Evolutionary conservation across 2,329 filamentous ascomycete genomes (phyloP), one percentile per base, ranked within the genome.

Genomic region (Dactylellina haptotyla): DNA sequence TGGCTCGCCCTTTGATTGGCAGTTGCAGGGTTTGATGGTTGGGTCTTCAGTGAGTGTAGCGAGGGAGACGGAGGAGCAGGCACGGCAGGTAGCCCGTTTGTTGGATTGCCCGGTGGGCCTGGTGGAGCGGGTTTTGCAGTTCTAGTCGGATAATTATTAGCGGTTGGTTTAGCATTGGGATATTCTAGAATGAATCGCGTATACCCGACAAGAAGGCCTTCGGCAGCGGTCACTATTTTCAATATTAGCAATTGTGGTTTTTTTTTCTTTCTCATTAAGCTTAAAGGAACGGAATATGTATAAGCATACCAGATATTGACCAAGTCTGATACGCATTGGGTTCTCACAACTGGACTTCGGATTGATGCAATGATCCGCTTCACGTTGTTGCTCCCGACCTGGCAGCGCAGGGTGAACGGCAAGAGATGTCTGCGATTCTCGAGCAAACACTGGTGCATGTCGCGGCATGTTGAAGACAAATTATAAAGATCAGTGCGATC

Each of bases 401-500:
- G 53, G 34, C 67, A 72, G 16, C 53, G 53, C n/a, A 72, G 30
- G 12, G 67, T 72, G 37, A 72, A 72, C 2, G 67, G 59, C 12
- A 72, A 16, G 6, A 72, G 45, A 39, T 65, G 67, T n/a, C 39
- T 58, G 39, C 67, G 59, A 26, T 72, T 72, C 59, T 72, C 67
- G 45, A 72, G 53, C 30, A 72, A 45, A n/a, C n/a, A 58, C n/a
- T 65, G 59, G 59, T 72, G 67, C 51, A 59, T 65, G 46, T 65
- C 59, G 26, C 67, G 67, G 28, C 67, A 72, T 59, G 67, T 72
- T 16, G 67, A 72, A 5, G 67, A 72, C 28, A 72, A 59, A 43
- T 72, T 72, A 53, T 72, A 72, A 10, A 72, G 46, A 45, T 72
- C 67, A 12, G 67, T 72, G 34, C 67, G 67, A 45, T 72, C 67